Base-by-base conservation (phyloP, 495 filamentous ascomycete genomes). In the Pseudotulostoma volvatum region DNA sequence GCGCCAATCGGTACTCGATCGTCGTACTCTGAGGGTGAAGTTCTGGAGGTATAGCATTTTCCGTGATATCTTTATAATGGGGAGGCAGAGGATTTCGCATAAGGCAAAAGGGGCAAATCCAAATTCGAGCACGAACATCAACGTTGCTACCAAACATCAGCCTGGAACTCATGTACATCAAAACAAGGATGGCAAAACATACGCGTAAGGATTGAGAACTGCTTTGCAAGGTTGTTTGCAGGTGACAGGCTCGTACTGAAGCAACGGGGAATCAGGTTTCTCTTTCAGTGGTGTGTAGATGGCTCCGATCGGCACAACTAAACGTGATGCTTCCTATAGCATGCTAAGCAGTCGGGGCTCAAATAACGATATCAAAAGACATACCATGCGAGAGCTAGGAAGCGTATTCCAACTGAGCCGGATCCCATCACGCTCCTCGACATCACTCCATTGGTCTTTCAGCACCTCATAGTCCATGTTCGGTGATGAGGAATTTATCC, bases 321-420 rank as follows among this genome's bases (percentile, higher is more conserved):
- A 76, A 31, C 92, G 74, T 33, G 86, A 93, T 13, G 92, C 93
- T 79, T 99, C 92, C 84, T 93, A 42, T 45, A 53, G 8, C 38
- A 41, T 37, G 18, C 9, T 25, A 31, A 16, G 28, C 18, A 33
- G 16, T 14, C 16, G 30, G 16, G n/a, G 21, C 18, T 11, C 9
- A 44, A 48, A 46, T 43, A 43, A 35, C 18, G 30, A 17, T 32
- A 31, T 19, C 31, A 32, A 30, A 18, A 39, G 39, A 66, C 71
- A 44, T 49, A 90, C 84, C 81, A 99, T 93, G 54, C 92, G 87
- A 56, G 87, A 83, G 68, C 88, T 94, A 41, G 92, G 92, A 60
- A 99, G 95, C 28, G 92, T 93, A 56, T 99, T 99, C 92, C 92
- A 99, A 61, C 90, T 95, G 40, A 99, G 74, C 51, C 92, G 76